phyloP scores from a whole-genome alignment of 352 stramenopile species.

The Pythium aristosporum region DNA sequence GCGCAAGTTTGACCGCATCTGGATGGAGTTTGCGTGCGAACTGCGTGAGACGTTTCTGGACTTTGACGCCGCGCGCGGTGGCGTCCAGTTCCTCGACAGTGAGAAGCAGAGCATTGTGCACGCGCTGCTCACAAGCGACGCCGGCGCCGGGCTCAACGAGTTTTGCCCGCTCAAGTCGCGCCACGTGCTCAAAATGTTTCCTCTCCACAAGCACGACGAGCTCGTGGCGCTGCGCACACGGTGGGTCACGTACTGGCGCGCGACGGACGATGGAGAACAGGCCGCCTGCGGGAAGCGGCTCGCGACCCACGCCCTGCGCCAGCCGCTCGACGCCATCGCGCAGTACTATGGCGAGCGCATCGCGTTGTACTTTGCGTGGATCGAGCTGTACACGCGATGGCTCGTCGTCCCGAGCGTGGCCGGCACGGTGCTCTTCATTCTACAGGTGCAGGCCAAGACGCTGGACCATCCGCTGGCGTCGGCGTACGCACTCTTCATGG shows the following conservation, averaged over 20 bases:
- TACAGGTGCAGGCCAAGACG: slow-evolving; percentile 57
- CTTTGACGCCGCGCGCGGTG: slow-evolving; percentile 40
- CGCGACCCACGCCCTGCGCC: slow-evolving; percentile 39
- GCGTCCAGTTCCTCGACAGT: slow-evolving; percentile 69
- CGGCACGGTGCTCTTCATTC: slow-evolving; percentile 65
- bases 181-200: slow-evolving; percentile 84
- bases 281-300: slow-evolving; percentile 15
- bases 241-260: slow-evolving; percentile 86
- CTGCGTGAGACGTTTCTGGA: slow-evolving; percentile 68
- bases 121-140: slow-evolving; percentile 49
- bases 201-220: slow-evolving; percentile 86
- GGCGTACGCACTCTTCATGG: slow-evolving; percentile 88
- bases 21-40: slow-evolving; percentile 77
- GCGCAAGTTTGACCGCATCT: slow-evolving; percentile 65
- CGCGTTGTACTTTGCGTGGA: slow-evolving; percentile 93
- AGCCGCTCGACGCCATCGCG: slow-evolving; percentile 84
- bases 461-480: slow-evolving; percentile 81
- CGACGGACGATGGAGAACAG: too few relatives aligned
- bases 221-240: slow-evolving; percentile 49
- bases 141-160: slow-evolving; percentile 70
- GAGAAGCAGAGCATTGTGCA: slow-evolving; percentile 85
- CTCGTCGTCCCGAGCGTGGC: slow-evolving; percentile 77
- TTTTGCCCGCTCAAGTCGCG: slow-evolving; percentile 56
- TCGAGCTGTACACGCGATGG: slow-evolving; percentile 91
- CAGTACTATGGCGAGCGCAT: slow-evolving; percentile 91